Percentiles rank a stretch among this genome's conserved stretches.
Evolutionary conservation across 2,329 filamentous ascomycete genomes (phyloP).

Genomic region (Catunica adiposa): DNA sequence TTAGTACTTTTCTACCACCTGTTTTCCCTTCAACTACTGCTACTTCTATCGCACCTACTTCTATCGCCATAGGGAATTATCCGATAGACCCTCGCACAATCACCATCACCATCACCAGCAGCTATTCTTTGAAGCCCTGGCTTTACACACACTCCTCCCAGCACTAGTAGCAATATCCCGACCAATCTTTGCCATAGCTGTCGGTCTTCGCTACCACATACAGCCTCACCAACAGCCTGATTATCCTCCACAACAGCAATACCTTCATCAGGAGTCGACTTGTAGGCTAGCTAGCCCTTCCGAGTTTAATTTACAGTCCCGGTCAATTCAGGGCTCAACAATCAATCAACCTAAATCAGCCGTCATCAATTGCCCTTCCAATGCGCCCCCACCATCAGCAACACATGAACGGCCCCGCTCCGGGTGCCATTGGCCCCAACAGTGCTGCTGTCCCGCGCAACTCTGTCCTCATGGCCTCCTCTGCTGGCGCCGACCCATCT

Average conservation of each 20-base stretch:
- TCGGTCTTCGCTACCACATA: not conserved
- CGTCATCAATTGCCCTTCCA: conserved; percentile 55
- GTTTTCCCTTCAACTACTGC: too few species aligned
- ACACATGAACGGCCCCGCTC: conserved; percentile 37
- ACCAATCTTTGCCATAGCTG: not conserved
- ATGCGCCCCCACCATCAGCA: conserved; percentile 65
- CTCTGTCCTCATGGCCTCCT: conserved; percentile 9
- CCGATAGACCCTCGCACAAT: not conserved
- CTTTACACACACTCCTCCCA: not conserved
- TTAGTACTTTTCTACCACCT: not conserved
- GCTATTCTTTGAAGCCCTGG: not conserved
- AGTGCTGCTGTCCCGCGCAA: conserved; percentile 47
- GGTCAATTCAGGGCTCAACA: conserved; percentile 19
- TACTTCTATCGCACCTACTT: too few species aligned
- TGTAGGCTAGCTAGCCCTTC: too few species aligned
- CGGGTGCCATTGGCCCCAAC: conserved; percentile 21
- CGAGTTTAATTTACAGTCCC: not conserved
- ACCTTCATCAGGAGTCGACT: conserved; percentile 11
- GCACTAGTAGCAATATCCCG: not conserved
- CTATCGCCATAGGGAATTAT: too few species aligned
- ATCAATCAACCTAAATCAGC: conserved; percentile 40
- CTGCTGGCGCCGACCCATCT: conserved; percentile 44
- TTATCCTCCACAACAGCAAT: not conserved
- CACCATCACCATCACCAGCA: conserved; percentile 4
- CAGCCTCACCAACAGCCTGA: not conserved